A percentile compares a stretch with the other conserved stretches of the same genome.
phyloP scores from a whole-genome alignment of 371 early-diverging fungal genomes.

The Thermomucor indicae-seudaticae region DNA sequence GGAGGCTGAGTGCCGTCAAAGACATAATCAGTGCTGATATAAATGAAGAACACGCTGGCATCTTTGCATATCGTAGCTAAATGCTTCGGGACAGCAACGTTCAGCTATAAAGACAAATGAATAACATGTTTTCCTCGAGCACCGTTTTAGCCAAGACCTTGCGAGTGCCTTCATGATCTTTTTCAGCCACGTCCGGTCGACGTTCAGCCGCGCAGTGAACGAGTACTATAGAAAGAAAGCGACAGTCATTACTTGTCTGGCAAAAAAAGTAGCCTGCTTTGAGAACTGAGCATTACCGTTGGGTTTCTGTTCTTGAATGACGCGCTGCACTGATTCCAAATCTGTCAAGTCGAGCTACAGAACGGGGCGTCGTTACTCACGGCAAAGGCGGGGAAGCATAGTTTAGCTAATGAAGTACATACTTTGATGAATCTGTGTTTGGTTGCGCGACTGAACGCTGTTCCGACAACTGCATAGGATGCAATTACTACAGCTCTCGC shows the following conservation, averaged over 20 bases:
- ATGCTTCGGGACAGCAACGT: slow-evolving; percentile 57
- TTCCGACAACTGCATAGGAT: slow-evolving; percentile 57
- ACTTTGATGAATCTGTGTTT: slow-evolving; percentile 54
- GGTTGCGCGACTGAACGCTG: slow-evolving; percentile 62
- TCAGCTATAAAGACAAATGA: slow-evolving; percentile 39
- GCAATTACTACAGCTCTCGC: not conserved
- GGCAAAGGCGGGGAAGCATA: not conserved
- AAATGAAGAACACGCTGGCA: slow-evolving; percentile 56
- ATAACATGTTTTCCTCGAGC: not conserved
- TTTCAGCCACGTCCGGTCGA: slow-evolving; percentile 80
- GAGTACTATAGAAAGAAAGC: slow-evolving; percentile 36
- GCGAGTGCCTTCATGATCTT: slow-evolving; percentile 51
- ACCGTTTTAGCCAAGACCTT: slow-evolving; percentile 26
- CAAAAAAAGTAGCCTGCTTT: not conserved
- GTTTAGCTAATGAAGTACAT: not conserved
- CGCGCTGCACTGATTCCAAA: slow-evolving; percentile 39
- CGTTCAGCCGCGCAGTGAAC: slow-evolving; percentile 89
- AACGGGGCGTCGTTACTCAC: not conserved
- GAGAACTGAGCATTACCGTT: slow-evolving; percentile 44
- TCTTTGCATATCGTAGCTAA: slow-evolving; percentile 53
- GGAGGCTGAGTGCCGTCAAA: slow-evolving; percentile 85
- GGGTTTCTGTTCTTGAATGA: slow-evolving; percentile 57
- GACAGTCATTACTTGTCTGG: not conserved
- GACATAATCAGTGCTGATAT: slow-evolving; percentile 91
- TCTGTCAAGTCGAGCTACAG: slow-evolving; percentile 68